Conservation (phyloP, 225 moss, liverwort and hornwort species). For the Pleurozium schreberi region DNA sequence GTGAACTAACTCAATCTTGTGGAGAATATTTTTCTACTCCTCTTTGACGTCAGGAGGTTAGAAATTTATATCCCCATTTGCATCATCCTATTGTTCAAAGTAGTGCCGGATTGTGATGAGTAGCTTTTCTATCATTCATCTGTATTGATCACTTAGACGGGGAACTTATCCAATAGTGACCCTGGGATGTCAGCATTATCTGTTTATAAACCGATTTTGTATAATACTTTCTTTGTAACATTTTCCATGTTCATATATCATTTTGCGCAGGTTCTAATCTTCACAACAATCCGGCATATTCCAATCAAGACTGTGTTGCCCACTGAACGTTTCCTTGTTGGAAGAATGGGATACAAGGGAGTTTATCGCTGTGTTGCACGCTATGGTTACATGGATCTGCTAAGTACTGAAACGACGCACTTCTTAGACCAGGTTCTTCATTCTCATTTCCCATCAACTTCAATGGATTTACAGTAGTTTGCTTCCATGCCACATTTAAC, state of each 20-base stretch:
- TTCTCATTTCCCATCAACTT: background rate
- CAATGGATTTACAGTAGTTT: background rate
- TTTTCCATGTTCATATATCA: background rate
- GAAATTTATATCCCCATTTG: too few relatives aligned
- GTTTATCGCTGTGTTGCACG: constrained; percentile 83
- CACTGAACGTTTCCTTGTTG: constrained; percentile 62
- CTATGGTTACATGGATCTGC: constrained; percentile 72
- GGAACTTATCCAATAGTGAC: background rate
- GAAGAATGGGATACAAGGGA: constrained; percentile 62
- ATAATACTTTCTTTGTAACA: background rate
- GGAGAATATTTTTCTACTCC: too few relatives aligned
- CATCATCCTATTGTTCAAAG: background rate
- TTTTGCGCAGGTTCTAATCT: constrained; percentile 49
- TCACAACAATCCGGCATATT: constrained; percentile 73
- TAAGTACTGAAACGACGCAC: constrained; percentile 49
- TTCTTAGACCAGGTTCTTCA: constrained; percentile 59
- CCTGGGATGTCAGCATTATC: background rate
- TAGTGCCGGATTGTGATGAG: background rate
- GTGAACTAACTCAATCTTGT: background rate
- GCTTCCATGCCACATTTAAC: too few relatives aligned
- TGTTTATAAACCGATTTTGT: background rate
- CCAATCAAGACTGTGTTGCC: constrained; percentile 72
- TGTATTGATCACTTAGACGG: background rate
- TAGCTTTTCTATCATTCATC: background rate
- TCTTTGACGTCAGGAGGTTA: background rate